Evolutionary conservation across 2,329 filamentous ascomycete genomes (phyloP).

Genomic region (Sclerotinia trifoliorum): DNA sequence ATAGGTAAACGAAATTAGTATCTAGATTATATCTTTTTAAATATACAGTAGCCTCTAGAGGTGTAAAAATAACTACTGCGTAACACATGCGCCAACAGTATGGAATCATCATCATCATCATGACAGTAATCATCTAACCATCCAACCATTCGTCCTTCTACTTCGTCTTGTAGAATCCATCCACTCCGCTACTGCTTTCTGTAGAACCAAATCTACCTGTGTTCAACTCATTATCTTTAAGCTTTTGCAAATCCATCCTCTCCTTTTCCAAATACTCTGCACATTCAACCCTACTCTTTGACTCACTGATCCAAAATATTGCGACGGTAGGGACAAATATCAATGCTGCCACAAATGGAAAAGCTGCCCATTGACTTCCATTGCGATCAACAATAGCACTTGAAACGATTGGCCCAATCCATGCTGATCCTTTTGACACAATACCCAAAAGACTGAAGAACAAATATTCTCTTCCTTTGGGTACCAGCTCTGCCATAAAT

Average conservation of each 20-base stretch:
- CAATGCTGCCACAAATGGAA: constrained; percentile 36
- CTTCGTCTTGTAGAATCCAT: neutral
- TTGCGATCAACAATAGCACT: constrained; percentile 38
- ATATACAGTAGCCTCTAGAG: neutral
- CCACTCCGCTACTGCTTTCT: neutral
- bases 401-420: constrained; percentile 39
- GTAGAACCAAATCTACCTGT: neutral
- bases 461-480: constrained; percentile 38
- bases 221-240: neutral
- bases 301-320: constrained; percentile 38
- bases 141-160: neutral
- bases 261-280: constrained; percentile 36
- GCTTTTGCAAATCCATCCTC: constrained; percentile 32
- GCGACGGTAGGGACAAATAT: constrained; percentile 36
- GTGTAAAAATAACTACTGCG: no score
- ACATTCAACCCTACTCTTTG: constrained; percentile 37
- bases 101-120: constrained; percentile 1
- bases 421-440: constrained; percentile 38
- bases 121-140: neutral
- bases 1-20: neutral
- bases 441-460: constrained; percentile 40
- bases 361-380: constrained; percentile 37
- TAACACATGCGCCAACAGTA: neutral
- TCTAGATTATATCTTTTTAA: neutral
- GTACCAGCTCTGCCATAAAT: constrained; percentile 39